Evolutionary conservation across 441 rosid species (phyloP), one percentile per base, ranked within the genome.

Genomic region (Macaranga tanarius): DNA sequence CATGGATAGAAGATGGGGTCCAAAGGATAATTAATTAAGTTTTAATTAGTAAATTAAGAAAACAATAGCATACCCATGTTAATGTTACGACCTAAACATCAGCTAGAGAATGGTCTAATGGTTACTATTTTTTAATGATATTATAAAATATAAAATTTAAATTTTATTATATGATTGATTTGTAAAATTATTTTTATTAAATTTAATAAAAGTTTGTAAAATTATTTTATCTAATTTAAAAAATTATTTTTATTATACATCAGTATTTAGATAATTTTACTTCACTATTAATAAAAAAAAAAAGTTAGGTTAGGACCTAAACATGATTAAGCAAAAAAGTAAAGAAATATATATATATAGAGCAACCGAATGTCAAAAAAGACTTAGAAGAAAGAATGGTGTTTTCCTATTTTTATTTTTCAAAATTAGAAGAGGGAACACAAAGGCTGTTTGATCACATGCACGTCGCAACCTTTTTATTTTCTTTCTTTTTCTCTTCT

Each of bases 361-460:
- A 66, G 81, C 75, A 60, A 40, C 75, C 65, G 65, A 82, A 76
- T 80, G 85, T 84, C 87, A 82, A 83, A 78, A 79, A 81, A 75
- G 81, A 71, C 63, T 66, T 17, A 50, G 65, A 73, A 72, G 65
- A 69, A 69, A 67, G 72, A 73, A 77, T 65, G 79, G 80, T 81
- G 77, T 80, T 34, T 56, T 58, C n/a, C n/a, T n/a, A n/a, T 59
- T 75, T 71, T n/a, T 40, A 22, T 44, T 40, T 76, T 69, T n/a
- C 62, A 72, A 73, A 78, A 82, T 71, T 80, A 69, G 82, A 79
- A 79, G 84, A 78, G 79, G 92, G 87, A 87, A 83, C 92, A 88
- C 73, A 83, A 90, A 88, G 90, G 86, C 92, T 88, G 92, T 86
- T 81, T 84, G 86, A 84, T 85, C 96, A 90, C 96, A 89, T 90